Percentiles rank a stretch among this genome's conserved stretches.
Evolutionary conservation across 805 yeast species (phyloP).

Genomic region (Wickerhamomyces sydowiorum): DNA sequence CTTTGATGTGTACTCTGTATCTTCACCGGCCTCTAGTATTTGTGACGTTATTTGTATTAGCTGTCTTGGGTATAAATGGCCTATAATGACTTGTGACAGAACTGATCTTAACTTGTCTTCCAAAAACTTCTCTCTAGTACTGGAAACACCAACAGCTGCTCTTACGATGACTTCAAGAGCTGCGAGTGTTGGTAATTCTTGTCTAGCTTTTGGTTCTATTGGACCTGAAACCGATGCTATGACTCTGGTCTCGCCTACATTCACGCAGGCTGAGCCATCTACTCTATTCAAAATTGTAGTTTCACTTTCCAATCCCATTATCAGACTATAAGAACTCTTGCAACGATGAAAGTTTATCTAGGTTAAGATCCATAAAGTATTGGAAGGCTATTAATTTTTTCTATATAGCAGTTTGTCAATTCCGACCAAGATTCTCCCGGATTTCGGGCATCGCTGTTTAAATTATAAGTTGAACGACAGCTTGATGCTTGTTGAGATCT

Average conservation of each 20-base stretch:
- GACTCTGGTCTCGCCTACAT: slow-evolving; percentile 47
- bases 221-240: slow-evolving; percentile 88
- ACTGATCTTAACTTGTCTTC: slow-evolving; percentile 67
- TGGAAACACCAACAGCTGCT: slow-evolving; percentile 72
- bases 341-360: no score
- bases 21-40: slow-evolving; percentile 48
- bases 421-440: no score
- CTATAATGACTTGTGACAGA: slow-evolving; percentile 52
- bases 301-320: slow-evolving; percentile 6
- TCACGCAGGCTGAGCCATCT: slow-evolving; percentile 74
- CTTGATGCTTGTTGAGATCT: no score
- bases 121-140: slow-evolving; percentile 67
- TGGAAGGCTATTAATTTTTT: not conserved
- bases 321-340: no score
- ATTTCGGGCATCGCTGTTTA: no score
- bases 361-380: not conserved
- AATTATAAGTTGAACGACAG: no score
- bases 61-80: slow-evolving; percentile 73
- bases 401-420: no score
- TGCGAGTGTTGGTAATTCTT: slow-evolving; percentile 76
- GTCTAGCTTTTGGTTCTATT: slow-evolving; percentile 73
- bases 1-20: slow-evolving; percentile 21
- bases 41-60: slow-evolving; percentile 66
- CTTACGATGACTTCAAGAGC: slow-evolving; percentile 73
- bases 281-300: slow-evolving; percentile 42